Evolutionary conservation across 208 protist species (phyloP).

Genomic region (Sergeia podlipaevii): DNA sequence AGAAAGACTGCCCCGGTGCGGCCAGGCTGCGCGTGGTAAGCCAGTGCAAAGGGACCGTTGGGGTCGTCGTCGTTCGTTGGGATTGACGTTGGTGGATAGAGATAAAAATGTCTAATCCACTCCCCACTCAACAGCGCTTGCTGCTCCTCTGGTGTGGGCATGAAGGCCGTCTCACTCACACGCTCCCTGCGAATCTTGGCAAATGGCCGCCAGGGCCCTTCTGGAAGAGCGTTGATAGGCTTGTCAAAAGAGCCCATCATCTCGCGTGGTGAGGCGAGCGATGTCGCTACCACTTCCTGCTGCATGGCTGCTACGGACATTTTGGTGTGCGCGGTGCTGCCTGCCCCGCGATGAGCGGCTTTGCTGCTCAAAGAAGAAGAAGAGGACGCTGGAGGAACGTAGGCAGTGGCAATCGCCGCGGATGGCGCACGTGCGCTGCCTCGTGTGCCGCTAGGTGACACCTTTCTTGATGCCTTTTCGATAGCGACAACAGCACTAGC

Average conservation of each 20-base stretch:
- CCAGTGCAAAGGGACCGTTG: constrained; percentile 59
- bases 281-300: constrained; percentile 10
- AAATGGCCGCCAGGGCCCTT: constrained; percentile 76
- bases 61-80: constrained; percentile 11
- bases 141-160: constrained; percentile 81
- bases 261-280: background rate
- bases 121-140: constrained; percentile 64
- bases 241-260: constrained; percentile 3
- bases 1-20: constrained; percentile 83
- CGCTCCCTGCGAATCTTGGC: constrained; percentile 46
- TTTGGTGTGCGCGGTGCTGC: background rate
- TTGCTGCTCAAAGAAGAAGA: no score
- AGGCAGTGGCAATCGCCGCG: background rate
- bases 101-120: constrained; percentile 85
- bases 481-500: background rate
- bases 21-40: constrained; percentile 82
- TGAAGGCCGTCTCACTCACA: constrained; percentile 11
- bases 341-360: no score
- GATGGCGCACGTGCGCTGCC: background rate
- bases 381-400: no score
- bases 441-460: background rate
- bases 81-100: constrained; percentile 34
- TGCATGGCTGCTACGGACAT: constrained; percentile 39
- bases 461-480: no score
- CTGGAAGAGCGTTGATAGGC: constrained; percentile 38